Evolutionary conservation across 73 alveolate genomes (phyloP).

Genomic region (Effrenium voratum): DNA sequence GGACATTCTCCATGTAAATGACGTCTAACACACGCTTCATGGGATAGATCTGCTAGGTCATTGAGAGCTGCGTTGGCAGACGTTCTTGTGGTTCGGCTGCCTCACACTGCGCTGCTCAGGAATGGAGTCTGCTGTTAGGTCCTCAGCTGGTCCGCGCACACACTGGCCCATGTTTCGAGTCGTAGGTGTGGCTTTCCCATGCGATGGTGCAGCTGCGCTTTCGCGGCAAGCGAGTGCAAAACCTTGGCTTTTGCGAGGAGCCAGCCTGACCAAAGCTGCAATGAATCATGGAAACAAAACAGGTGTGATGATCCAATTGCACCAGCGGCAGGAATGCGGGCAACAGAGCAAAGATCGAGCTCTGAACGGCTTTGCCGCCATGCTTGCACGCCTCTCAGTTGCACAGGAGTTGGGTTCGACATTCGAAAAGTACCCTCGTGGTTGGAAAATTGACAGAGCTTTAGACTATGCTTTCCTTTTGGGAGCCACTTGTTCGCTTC

Average conservation of each 20-base stretch:
- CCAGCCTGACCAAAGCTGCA: not conserved
- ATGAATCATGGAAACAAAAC: no score
- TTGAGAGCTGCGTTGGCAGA: no score
- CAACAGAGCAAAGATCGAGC: not conserved
- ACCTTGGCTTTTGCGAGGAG: not conserved
- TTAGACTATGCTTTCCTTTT: no score
- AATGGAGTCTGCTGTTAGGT: constrained; percentile 26
- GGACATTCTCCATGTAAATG: no score
- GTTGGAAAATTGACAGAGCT: no score
- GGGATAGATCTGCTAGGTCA: no score
- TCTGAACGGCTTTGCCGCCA: not conserved
- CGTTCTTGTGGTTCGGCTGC: no score
- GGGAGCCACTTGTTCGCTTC: no score
- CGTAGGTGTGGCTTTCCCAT: constrained; percentile 39
- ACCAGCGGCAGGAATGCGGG: not conserved
- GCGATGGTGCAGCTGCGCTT: constrained; percentile 62
- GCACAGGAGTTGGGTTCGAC: no score
- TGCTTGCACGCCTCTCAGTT: not conserved
- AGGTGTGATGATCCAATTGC: not conserved
- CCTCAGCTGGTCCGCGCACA: not conserved
- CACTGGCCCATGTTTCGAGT: not conserved
- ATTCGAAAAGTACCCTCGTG: no score
- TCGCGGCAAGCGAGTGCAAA: constrained; percentile 36
- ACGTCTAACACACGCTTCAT: no score
- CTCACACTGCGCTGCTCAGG: no score